Base-by-base conservation (phyloP, 495 filamentous ascomycete species). In the Penicillium turbatum region DNA sequence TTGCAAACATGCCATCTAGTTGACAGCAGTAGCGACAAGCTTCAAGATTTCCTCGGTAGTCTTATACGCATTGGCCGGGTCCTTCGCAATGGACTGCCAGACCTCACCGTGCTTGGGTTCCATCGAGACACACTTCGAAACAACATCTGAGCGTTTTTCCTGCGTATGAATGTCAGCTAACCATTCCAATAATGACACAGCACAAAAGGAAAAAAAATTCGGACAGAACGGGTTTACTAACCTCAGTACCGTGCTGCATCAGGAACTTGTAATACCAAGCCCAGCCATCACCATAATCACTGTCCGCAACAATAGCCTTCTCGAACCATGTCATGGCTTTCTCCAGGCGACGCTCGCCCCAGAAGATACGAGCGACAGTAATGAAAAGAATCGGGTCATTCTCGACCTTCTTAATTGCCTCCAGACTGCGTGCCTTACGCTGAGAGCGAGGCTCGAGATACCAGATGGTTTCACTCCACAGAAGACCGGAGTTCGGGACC, bases 181-280 rank as follows among this genome's bases (percentile, higher is more conserved):
- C 35, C 38, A 26, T 49, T 37, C 21, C 13, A 27, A 49, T 16
- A 9, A 49, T 29, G 24, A 35, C 21, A 29, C 6, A 31, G 8
- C n/a, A 7, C 5, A 30, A 16, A 31, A 30, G 9, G 11, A 21
- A 40, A 24, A 21, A 2, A 26, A n/a, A n/a, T n/a, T n/a, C n/a
- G n/a, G n/a, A n/a, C n/a, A n/a, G n/a, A n/a, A n/a, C n/a, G n/a
- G n/a, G n/a, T n/a, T 36, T 56, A 65, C 72, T 51, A 56, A 79
- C 77, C 61, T 85, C 87, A 24, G 88, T 95, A 5, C 95, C 95
- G 74, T 98, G 90, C 78, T 93, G 86, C 55, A 80, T 53, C 60
- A 97, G 65, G 64, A 97, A 98, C 71, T 92, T 95, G 70, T 87
- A 93, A 62, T 96, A 98, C 92, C 92, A 98, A 35, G 90, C 93